Base-by-base conservation (phyloP, 176 grass and related monocot species). In the Miscanthus lutarioriparius region DNA sequence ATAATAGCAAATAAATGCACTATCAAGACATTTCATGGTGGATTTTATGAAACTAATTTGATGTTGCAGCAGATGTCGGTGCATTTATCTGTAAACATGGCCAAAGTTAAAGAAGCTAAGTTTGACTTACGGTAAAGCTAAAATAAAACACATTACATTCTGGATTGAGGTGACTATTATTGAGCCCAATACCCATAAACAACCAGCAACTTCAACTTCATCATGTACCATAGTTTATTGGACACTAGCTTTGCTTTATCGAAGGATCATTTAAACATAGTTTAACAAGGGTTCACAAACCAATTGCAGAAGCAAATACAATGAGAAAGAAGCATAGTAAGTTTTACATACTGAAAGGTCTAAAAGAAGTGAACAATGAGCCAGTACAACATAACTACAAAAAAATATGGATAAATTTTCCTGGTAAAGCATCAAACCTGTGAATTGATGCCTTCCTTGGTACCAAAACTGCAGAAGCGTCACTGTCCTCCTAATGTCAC, bases 381-480 rank as follows among this genome's bases (percentile, higher is more conserved):
- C 22, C 39, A 30, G 4, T 53, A 69, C 28, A 9, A 58, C 45
- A 56, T 27, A 67, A 64, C 44, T 43, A 59, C 19, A n/a, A 27
- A 27, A 37, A 64, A 37, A 80, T 25, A 17, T 17, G 67, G 75
- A 15, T 63, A 68, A 80, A 2, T 17, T 75, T 43, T 54, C 12
- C 17, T 4, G 33, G 39, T 23, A 41, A 83, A 88, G 23, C 22
- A 83, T 74, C 79, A 80, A 86, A 95, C 91, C 86, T 87, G 76
- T 39, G 62, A 33, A 78, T 72, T 76, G 72, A 38, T 59, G 89
- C 40, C 65, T 90, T 75, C 89, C 96, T 91, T 98, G 93, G 77
- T 80, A 95, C 96, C 93, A 98, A 89, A 98, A 98, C 70, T 98
- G 96, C 76, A 98, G 78, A 90, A 95, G 83, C 83, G 94, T 89